Conservation (phyloP, 1,284 basidiomycete genomes). For the Fistulinella cinereoalba region DNA sequence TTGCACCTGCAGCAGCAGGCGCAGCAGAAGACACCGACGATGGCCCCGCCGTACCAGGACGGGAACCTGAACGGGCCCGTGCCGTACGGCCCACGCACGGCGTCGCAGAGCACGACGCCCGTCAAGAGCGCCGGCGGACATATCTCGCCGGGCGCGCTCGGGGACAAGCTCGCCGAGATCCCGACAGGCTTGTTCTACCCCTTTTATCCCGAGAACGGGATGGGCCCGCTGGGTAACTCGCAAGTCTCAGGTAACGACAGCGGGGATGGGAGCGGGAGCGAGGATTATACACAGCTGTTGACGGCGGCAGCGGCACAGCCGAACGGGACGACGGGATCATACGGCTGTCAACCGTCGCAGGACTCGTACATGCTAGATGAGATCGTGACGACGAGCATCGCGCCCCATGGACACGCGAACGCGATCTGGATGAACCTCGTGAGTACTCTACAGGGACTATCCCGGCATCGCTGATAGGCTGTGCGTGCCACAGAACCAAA, state of each 20-base stretch:
- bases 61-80: conserved; percentile 18
- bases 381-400: conserved; percentile 40
- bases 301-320: conserved; percentile 53
- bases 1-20: conserved; percentile 28
- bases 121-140: conserved; percentile 25
- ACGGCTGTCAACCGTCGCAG: conserved; percentile 51
- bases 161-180: conserved; percentile 55
- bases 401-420: conserved; percentile 31
- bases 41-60: conserved; percentile 30
- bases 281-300: conserved; percentile 53
- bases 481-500: conserved; percentile 24
- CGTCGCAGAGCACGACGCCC: conserved; percentile 33
- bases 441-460: conserved; percentile 27
- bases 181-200: conserved; percentile 70
- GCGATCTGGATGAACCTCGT: conserved; percentile 43
- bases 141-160: conserved; percentile 22
- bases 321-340: conserved; percentile 38
- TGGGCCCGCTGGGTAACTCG: conserved; percentile 25
- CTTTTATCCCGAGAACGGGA: conserved; percentile 60
- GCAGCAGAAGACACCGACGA: conserved; percentile 46
- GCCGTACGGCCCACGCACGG: conserved; percentile 37
- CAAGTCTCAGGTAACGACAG: conserved; percentile 22
- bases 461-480: conserved; percentile 34
- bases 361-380: conserved; percentile 68
- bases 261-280: conserved; percentile 20